These are phyloP conservation scores for Anthracocystis walkeri DNA, from an alignment of 1,284 basidiomycete species.

Conservation along the genomic window DNA sequence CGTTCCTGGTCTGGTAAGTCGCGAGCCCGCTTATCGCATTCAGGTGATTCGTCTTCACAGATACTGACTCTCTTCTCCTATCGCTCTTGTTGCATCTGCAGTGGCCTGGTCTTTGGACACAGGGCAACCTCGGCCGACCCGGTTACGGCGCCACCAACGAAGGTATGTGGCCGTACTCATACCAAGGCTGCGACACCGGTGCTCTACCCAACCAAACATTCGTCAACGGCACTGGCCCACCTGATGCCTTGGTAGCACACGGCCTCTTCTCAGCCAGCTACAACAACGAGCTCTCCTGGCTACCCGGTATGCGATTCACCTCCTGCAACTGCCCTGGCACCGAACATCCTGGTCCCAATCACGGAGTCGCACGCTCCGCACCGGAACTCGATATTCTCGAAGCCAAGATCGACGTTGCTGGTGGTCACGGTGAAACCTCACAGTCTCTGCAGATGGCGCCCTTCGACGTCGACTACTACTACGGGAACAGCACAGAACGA, in stretches of 20 bases:
- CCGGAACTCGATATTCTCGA: conserved; percentile 70
- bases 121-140: conserved; percentile 66
- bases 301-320: conserved; percentile 64
- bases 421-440: conserved; percentile 60
- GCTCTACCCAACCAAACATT: conserved; percentile 63
- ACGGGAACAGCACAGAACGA: conserved; percentile 41
- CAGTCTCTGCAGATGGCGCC: conserved; percentile 69
- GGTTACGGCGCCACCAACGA: conserved; percentile 69
- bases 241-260: conserved; percentile 41
- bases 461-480: conserved; percentile 65
- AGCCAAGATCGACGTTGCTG: conserved; percentile 73
- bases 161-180: conserved; percentile 70
- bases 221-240: conserved; percentile 56
- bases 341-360: conserved; percentile 64
- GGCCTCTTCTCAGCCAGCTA: conserved; percentile 37
- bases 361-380: conserved; percentile 61
- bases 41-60: not conserved
- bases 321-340: conserved; percentile 64
- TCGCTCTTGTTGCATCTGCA: not conserved
- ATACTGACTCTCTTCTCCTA: not conserved
- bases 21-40: not conserved
- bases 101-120: conserved; percentile 71
- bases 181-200: conserved; percentile 68
- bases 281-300: conserved; percentile 55
- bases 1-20: conserved; percentile 23